These are phyloP conservation scores for Clitopilus hobsonii DNA, from an alignment of 768 basidiomycete species.

Conservation along the genomic window DNA sequence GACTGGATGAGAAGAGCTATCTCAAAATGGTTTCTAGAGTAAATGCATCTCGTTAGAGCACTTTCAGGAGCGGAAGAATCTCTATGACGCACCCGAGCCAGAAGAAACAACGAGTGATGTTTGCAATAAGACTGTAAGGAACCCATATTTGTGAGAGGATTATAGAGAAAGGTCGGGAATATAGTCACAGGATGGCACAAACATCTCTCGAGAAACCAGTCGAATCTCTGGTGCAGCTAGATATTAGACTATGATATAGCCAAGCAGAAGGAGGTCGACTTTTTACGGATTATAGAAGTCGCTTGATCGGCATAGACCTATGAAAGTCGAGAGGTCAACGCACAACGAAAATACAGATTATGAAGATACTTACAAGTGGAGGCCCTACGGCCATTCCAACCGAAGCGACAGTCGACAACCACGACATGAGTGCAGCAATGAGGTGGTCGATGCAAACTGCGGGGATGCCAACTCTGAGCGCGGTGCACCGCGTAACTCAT, in stretches of 20 bases:
- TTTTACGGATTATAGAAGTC: constrained; percentile 73
- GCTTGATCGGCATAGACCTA: constrained; percentile 82
- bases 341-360: background rate
- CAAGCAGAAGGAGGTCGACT: constrained; percentile 32
- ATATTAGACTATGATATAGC: constrained; percentile 1
- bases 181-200: constrained; percentile 71
- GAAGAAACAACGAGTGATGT: constrained; percentile 87
- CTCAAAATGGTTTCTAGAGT: constrained; percentile 70
- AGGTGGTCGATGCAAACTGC: background rate
- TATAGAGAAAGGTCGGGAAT: constrained; percentile 1
- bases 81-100: constrained; percentile 60
- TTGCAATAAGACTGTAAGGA: constrained; percentile 62
- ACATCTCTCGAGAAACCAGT: constrained; percentile 86
- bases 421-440: constrained; percentile 38
- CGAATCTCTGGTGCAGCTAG: constrained; percentile 44
- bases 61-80: too few species aligned
- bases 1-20: constrained; percentile 75
- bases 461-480: too few species aligned
- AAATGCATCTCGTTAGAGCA: too few species aligned
- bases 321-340: background rate
- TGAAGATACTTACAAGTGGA: constrained; percentile 43
- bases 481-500: too few species aligned
- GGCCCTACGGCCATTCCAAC: constrained; percentile 83
- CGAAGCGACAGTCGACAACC: constrained; percentile 68
- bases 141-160: constrained; percentile 2